Evolutionary conservation across 75 land plant species (phyloP), one percentile per base, ranked within the genome.

Genomic region (Gnetum montanum): DNA sequence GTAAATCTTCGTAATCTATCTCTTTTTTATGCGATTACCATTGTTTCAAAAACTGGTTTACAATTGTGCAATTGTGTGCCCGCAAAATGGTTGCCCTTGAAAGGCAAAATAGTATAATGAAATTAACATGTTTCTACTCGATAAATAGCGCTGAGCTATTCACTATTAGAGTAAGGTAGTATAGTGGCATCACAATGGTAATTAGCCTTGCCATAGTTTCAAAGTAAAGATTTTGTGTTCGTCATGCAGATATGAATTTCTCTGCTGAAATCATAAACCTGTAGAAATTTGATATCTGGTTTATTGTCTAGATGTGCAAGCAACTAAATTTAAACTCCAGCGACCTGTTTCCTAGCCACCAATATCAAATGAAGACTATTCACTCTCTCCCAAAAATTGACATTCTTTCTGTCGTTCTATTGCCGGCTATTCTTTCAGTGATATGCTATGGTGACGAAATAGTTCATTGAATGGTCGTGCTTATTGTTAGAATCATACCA

Each of bases 1-100:
- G 98, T 90, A 78, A 68, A 8, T 19, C 19, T 30, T 26, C 0
- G n/a, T n/a, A n/a, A n/a, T n/a, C n/a, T n/a, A n/a, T 15, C 8
- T 25, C 29, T 52, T 33, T 30, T 19, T 53, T 33, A 20, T 53
- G 31, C 19, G 15, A 49, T 18, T 16, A 57, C 48, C 2, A 8
- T 6, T 57, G 18, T 56, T 54, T 22, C 29, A 28, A 19, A 40
- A 1, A 11, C 20, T 19, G 8, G 20, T 15, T n/a, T 33, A 4
- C 4, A 3, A 5, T 33, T 30, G 31, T 33, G 16, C 1, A 15
- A 15, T 40, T 41, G 43, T 15, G n/a, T 15, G 16, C n/a, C 3
- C 43, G 13, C 16, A 18, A 15, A 12, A 41, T 15, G 13, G 16
- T 15, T 15, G 43, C 43, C 18, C 18, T 41, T 15, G 16, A 41